These are phyloP conservation scores for Fusarium udum DNA, from an alignment of 2,329 filamentous ascomycete genomes.

Conservation along the genomic window DNA sequence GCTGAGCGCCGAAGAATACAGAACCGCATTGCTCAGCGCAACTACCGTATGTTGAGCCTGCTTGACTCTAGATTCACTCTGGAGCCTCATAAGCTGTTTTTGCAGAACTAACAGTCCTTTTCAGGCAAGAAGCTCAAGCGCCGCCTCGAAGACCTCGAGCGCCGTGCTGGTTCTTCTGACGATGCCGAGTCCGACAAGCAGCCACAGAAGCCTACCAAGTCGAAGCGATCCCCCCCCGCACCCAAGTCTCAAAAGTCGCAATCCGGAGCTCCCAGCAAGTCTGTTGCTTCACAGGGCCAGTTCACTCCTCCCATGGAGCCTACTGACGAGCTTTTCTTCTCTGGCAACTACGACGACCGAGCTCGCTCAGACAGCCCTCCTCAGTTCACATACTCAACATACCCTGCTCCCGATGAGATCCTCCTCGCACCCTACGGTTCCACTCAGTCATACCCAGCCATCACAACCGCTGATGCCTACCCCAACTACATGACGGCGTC, in stretches of 20 bases:
- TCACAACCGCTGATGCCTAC: constrained; percentile 62
- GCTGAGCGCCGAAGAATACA: constrained; percentile 94
- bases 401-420: constrained; percentile 72
- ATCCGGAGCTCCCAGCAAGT: constrained; percentile 47
- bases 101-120: constrained; percentile 25
- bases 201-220: constrained; percentile 42
- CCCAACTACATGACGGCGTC: constrained; percentile 63
- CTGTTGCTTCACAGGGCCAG: constrained; percentile 59
- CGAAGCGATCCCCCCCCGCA: constrained; percentile 46
- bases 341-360: constrained; percentile 67
- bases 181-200: constrained; percentile 54
- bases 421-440: constrained; percentile 68
- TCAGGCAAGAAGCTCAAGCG: constrained; percentile 92
- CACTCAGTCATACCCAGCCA: constrained; percentile 61
- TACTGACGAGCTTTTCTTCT: constrained; percentile 74
- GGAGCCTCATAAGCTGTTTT: background rate
- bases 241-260: constrained; percentile 46
- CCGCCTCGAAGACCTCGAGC: constrained; percentile 85
- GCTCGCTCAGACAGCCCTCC: constrained; percentile 77
- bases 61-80: constrained; percentile 1
- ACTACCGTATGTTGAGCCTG: constrained; percentile 78
- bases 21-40: constrained; percentile 96
- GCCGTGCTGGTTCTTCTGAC: constrained; percentile 69
- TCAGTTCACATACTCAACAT: constrained; percentile 73
- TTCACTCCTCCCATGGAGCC: constrained; percentile 69